Base-by-base conservation (phyloP, 2,329 filamentous ascomycete genomes). In the Apiospora koreana region DNA sequence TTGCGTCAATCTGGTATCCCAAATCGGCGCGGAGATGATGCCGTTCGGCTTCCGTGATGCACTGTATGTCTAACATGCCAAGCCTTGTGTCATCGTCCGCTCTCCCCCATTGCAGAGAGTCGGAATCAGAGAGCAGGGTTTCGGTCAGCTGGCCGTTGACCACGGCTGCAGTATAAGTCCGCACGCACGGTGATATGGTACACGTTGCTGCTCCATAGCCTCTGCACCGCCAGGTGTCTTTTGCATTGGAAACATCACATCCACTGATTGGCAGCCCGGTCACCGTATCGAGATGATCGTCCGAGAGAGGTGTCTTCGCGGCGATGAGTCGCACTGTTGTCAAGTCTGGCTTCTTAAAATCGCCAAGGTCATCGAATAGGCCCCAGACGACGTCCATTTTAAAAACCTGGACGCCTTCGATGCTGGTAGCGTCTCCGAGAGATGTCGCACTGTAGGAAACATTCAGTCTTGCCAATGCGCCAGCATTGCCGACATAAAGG, bases 191-290 rank as follows among this genome's bases (percentile, higher is more conserved):
- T 23, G 35, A 4, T 10, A 70, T 8, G 18, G n/a, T 23, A 58
- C 69, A 67, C 1, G 43, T 67, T 23, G 64, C 69, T 16, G 69
- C 42, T 2, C 69, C 69, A 62, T 62, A 70, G 21, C 65, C 43
- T 8, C 45, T 25, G 46, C 69, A 70, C 0, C 38, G 45, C 69
- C 69, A 70, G 16, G n/a, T 31, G 23, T 70, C 21, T 18, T n/a
- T 41, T 8, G 5, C 6, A 5, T 41, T 31, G n/a, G 28, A 16
- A 1, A 6, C 45, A 14, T 50, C n/a, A 2, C 69, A 70, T n/a
- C 23, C 69, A 8, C 14, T 2, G 8, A 67, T 25, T 21, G 8
- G 6, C 3, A 54, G 23, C 5, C 9, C 42, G 9, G 54, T 65
- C 23, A 18, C 12, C 6, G 41, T 38, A 25, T 68, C 67, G 4